These are phyloP conservation scores for Beauveria caledonica DNA, from an alignment of 2,329 filamentous ascomycete species.

Conservation along the genomic window DNA sequence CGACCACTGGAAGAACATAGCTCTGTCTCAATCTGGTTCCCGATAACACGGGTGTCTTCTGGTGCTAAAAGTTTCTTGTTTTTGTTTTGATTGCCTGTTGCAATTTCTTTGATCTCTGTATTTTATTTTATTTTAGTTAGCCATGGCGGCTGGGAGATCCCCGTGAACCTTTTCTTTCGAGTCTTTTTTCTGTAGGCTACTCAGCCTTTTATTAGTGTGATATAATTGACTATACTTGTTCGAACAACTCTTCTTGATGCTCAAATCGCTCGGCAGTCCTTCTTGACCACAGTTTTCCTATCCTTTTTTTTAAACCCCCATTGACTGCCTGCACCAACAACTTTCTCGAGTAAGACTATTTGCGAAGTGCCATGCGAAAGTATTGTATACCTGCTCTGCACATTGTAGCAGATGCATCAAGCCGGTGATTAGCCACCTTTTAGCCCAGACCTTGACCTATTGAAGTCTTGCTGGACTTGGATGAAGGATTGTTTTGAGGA, in stretches of 20 bases:
- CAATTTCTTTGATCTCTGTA: neutral
- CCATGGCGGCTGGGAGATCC: conserved; percentile 10
- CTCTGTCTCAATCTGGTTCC: conserved; percentile 33
- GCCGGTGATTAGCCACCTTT: no score
- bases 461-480: no score
- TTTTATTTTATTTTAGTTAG: conserved; percentile 1
- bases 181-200: neutral
- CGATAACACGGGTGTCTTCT: conserved; percentile 19
- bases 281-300: no score
- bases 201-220: conserved; percentile 1
- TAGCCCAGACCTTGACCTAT: no score
- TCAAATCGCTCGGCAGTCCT: no score
- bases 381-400: no score
- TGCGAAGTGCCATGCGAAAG: no score
- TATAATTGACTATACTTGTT: conserved; percentile 1
- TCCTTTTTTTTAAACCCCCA: no score
- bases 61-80: conserved; percentile 17
- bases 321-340: no score
- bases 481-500: no score
- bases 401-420: no score
- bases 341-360: no score
- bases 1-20: conserved; percentile 56
- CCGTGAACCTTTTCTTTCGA: neutral
- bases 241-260: neutral
- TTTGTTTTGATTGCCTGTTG: conserved; percentile 6